Evolutionary conservation across 2,329 filamentous ascomycete species (phyloP).

Genomic region (Bipolaris victoriae): DNA sequence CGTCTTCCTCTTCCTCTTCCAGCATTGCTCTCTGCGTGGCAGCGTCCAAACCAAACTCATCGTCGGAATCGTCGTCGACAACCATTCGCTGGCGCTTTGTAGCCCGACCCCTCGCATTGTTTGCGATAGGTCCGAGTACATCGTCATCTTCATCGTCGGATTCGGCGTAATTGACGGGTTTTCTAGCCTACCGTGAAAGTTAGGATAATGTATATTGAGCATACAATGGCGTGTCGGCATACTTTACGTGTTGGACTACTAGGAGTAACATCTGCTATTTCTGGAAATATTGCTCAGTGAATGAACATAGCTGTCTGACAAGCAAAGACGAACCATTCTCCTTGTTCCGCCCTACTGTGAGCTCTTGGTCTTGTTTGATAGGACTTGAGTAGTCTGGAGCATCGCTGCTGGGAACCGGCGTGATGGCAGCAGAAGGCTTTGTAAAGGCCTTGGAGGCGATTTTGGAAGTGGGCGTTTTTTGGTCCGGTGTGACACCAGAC

Average conservation of each 20-base stretch:
- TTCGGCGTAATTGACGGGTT: slow-evolving; percentile 80
- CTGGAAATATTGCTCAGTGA: slow-evolving; percentile 53
- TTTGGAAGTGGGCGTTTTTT: slow-evolving; percentile 34
- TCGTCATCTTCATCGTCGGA: slow-evolving; percentile 74
- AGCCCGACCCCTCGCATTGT: slow-evolving; percentile 52
- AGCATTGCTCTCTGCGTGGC: slow-evolving; percentile 62
- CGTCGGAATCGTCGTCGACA: slow-evolving; percentile 68
- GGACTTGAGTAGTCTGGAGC: slow-evolving; percentile 70
- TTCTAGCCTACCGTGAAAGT: slow-evolving; percentile 60
- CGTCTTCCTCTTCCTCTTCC: slow-evolving; percentile 71
- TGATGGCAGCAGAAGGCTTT: slow-evolving; percentile 56
- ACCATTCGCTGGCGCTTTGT: slow-evolving; percentile 67
- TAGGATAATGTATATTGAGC: slow-evolving; percentile 4
- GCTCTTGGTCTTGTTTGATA: slow-evolving; percentile 65
- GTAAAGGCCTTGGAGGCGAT: slow-evolving; percentile 44
- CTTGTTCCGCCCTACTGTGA: slow-evolving; percentile 58
- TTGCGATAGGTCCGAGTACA: slow-evolving; percentile 65
- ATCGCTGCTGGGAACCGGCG: slow-evolving; percentile 83
- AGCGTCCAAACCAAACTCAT: slow-evolving; percentile 68
- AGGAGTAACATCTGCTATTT: slow-evolving; percentile 53
- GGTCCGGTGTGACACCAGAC: slow-evolving; percentile 33
- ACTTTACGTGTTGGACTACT: slow-evolving; percentile 86
- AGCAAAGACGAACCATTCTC: slow-evolving; percentile 58
- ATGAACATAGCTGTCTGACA: slow-evolving; percentile 46
- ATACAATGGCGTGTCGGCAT: slow-evolving; percentile 27